A percentile compares a stretch with the other conserved stretches of the same genome.
phyloP scores from a whole-genome alignment of 305 asterid genomes.

The Petunia hybrid region DNA sequence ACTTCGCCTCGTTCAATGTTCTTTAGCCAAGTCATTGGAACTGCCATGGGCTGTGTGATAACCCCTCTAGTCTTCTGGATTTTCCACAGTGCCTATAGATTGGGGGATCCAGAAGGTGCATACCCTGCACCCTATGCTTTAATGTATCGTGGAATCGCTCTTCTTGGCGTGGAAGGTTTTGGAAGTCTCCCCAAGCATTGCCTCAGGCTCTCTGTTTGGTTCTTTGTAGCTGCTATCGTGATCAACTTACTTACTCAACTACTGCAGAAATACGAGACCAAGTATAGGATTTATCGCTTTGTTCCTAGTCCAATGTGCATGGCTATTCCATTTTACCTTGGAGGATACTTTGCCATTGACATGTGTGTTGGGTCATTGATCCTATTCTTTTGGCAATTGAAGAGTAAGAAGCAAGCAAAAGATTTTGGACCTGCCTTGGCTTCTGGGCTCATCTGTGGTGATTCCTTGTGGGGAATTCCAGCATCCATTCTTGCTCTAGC shows the following conservation, averaged over 20 bases:
- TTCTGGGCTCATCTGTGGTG: slow-evolving; percentile 73
- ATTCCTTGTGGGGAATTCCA: slow-evolving; percentile 69
- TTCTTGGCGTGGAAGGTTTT: slow-evolving; percentile 69
- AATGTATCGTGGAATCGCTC: slow-evolving; percentile 65
- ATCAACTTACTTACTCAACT: slow-evolving; percentile 35
- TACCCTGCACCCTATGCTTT: slow-evolving; percentile 66
- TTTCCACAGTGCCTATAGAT: slow-evolving; percentile 57
- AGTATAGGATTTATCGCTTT: slow-evolving; percentile 39
- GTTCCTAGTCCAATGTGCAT: slow-evolving; percentile 72
- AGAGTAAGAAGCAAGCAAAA: slow-evolving; percentile 41
- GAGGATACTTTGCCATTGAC: slow-evolving; percentile 67
- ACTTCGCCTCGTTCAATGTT: slow-evolving; percentile 79
- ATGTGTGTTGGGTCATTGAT: slow-evolving; percentile 75
- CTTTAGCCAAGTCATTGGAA: slow-evolving; percentile 63
- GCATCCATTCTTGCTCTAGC: slow-evolving; percentile 59
- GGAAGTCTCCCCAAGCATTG: slow-evolving; percentile 62
- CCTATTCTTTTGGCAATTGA: slow-evolving; percentile 49
- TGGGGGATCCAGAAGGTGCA: slow-evolving; percentile 53
- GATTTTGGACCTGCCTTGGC: slow-evolving; percentile 63
- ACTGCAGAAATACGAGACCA: not conserved
- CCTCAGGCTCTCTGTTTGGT: slow-evolving; percentile 40
- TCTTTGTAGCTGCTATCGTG: slow-evolving; percentile 41
- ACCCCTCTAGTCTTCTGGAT: slow-evolving; percentile 72
- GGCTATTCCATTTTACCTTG: slow-evolving; percentile 73
- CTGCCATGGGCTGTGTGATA: slow-evolving; percentile 60